phyloP scores from a whole-genome alignment of 2,329 filamentous ascomycete genomes.

The Aureobasidium vineae region DNA sequence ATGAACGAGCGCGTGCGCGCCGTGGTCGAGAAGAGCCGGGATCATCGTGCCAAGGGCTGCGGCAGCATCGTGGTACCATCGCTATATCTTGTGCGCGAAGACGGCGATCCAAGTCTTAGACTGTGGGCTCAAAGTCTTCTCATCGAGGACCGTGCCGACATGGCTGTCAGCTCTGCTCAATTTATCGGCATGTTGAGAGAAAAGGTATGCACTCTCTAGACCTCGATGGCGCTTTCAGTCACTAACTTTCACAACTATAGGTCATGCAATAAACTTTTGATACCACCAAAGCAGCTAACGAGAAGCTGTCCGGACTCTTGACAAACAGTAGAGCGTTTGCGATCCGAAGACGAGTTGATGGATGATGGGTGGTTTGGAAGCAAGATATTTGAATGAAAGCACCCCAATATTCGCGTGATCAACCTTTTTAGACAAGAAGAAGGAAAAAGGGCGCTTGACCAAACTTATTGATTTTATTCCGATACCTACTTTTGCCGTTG shows the following conservation, averaged over 20 bases:
- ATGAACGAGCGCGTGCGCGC: slow-evolving; percentile 93
- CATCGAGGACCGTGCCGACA: slow-evolving; percentile 91
- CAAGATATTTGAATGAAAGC: background rate
- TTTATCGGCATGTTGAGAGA: slow-evolving; percentile 91
- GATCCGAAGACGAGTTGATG: background rate
- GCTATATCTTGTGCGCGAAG: slow-evolving; percentile 89
- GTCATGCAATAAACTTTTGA: slow-evolving; percentile 19
- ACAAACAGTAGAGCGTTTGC: slow-evolving; percentile 17
- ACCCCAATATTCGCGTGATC: background rate
- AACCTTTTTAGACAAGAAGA: slow-evolving; percentile 1
- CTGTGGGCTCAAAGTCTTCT: slow-evolving; percentile 96
- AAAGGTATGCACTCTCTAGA: slow-evolving; percentile 65
- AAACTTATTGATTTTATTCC: background rate
- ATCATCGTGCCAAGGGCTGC: slow-evolving; percentile 80
- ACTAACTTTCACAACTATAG: background rate
- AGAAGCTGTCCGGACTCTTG: slow-evolving; percentile 4
- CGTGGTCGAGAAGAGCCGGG: slow-evolving; percentile 87
- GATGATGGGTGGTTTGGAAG: background rate
- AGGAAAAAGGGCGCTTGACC: background rate
- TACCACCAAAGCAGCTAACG: background rate
- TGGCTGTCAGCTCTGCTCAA: slow-evolving; percentile 87
- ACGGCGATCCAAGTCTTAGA: slow-evolving; percentile 91
- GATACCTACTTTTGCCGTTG: background rate
- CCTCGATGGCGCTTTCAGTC: background rate
- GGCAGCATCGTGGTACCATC: slow-evolving; percentile 92